Conservation (phyloP, 2,329 filamentous ascomycete species). For the Dactylellina cionopaga region DNA sequence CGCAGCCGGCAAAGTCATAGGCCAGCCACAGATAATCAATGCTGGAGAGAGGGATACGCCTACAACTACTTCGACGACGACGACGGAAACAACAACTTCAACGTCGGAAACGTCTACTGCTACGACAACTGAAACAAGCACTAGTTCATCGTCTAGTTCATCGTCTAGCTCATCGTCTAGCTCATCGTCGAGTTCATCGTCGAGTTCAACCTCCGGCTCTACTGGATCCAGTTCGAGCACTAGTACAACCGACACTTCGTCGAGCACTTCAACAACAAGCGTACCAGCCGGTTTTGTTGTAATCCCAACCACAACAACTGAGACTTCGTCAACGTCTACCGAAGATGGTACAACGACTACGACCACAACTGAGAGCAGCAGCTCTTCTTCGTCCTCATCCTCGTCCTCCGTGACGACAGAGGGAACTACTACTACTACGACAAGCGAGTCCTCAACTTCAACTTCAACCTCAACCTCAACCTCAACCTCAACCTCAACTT, state of each 20-base stretch:
- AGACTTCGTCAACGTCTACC: background rate
- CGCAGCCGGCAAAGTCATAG: conserved; percentile 19
- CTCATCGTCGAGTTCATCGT: too few species aligned
- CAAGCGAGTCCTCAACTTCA: background rate
- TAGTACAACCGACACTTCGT: background rate
- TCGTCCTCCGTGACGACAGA: conserved; percentile 4
- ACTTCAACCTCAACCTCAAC: background rate
- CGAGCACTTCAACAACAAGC: background rate
- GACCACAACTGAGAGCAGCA: background rate
- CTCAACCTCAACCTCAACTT: background rate
- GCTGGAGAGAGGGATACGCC: conserved; percentile 5
- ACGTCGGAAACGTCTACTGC: background rate
- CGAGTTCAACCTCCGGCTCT: background rate
- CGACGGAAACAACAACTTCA: background rate
- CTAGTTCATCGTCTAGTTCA: too few species aligned
- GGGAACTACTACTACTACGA: background rate
- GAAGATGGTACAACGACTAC: background rate
- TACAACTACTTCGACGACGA: background rate
- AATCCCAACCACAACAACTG: background rate
- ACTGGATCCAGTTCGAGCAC: too few species aligned
- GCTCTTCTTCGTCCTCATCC: background rate
- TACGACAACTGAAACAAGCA: conserved; percentile 8
- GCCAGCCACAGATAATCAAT: conserved; percentile 30
- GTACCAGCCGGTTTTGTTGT: too few species aligned
- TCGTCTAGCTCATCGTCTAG: background rate